Conservation (phyloP, 2,329 filamentous ascomycete species). For the Botrytis fragariae region DNA sequence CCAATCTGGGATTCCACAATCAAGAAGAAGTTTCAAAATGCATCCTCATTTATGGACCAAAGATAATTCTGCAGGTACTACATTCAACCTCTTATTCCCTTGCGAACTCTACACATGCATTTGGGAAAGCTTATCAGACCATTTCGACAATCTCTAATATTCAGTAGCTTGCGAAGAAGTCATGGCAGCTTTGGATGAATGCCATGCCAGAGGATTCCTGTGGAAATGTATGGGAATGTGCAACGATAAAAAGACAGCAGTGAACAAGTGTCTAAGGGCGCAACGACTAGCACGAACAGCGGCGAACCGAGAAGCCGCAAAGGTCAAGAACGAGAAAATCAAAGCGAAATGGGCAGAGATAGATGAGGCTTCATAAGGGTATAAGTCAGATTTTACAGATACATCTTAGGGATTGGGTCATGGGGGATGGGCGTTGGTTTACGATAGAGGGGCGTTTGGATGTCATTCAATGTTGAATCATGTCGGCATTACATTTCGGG, state of each 20-base stretch:
- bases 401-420: not conserved
- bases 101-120: not conserved
- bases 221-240: slow-evolving; percentile 90
- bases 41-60: slow-evolving; percentile 97
- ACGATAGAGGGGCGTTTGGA: slow-evolving; percentile 8
- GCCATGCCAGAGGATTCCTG: slow-evolving; percentile 87
- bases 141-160: slow-evolving; percentile 23
- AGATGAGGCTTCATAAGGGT: slow-evolving; percentile 61
- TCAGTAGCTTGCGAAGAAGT: slow-evolving; percentile 84
- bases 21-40: slow-evolving; percentile 55
- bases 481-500: not conserved
- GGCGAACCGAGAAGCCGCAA: slow-evolving; percentile 69
- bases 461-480: not conserved
- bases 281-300: slow-evolving; percentile 77
- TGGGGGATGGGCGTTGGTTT: slow-evolving; percentile 4
- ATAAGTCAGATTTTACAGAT: not conserved
- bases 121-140: not conserved
- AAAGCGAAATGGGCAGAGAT: slow-evolving; percentile 77
- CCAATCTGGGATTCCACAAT: not conserved
- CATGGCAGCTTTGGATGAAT: slow-evolving; percentile 91
- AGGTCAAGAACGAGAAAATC: slow-evolving; percentile 69
- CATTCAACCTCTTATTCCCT: not conserved
- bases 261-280: slow-evolving; percentile 79
- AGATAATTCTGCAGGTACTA: slow-evolving; percentile 72
- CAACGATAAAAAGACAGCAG: slow-evolving; percentile 78